A percentile compares a stretch with the other conserved stretches of the same genome.
Conservation (phyloP, 352 stramenopile species). For the Pythium phragmitis region DNA sequence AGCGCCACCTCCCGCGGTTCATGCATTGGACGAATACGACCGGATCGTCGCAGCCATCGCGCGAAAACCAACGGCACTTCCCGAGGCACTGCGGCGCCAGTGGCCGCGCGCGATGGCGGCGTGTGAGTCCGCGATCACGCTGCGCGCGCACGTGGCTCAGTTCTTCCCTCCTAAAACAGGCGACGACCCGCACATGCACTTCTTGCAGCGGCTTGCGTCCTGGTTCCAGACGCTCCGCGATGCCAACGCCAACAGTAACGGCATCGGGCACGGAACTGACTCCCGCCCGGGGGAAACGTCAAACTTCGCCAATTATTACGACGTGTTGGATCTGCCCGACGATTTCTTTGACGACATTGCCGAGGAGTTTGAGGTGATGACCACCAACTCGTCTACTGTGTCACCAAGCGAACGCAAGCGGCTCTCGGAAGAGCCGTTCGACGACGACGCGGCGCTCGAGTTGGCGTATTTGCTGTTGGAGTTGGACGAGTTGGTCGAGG, state of each 20-base stretch:
- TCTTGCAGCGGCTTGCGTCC: neutral
- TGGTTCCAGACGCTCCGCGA: conserved; percentile 3
- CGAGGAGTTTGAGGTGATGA: neutral
- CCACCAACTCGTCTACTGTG: neutral
- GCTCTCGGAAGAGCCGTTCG: neutral
- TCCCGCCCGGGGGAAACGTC: neutral
- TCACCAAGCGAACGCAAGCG: neutral
- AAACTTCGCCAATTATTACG: conserved; percentile 15
- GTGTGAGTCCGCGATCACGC: conserved; percentile 14
- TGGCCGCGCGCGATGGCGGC: conserved; percentile 3
- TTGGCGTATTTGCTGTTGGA: conserved; percentile 2
- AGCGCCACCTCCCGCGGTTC: neutral
- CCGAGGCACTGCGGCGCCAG: conserved; percentile 6
- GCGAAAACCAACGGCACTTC: neutral
- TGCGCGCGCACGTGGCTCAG: conserved; percentile 9
- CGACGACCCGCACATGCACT: conserved; percentile 9
- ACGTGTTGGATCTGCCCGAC: conserved; percentile 11
- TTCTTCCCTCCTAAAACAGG: neutral
- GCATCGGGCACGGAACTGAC: neutral
- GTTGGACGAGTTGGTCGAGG: conserved; percentile 2
- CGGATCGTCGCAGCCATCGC: conserved; percentile 10
- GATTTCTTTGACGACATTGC: conserved; percentile 3
- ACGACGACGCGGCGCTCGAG: neutral
- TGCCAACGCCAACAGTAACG: neutral
- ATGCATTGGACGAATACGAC: conserved; percentile 5